These are phyloP conservation scores for Suillus spraguei DNA, from an alignment of 768 basidiomycete genomes.

Conservation along the genomic window DNA sequence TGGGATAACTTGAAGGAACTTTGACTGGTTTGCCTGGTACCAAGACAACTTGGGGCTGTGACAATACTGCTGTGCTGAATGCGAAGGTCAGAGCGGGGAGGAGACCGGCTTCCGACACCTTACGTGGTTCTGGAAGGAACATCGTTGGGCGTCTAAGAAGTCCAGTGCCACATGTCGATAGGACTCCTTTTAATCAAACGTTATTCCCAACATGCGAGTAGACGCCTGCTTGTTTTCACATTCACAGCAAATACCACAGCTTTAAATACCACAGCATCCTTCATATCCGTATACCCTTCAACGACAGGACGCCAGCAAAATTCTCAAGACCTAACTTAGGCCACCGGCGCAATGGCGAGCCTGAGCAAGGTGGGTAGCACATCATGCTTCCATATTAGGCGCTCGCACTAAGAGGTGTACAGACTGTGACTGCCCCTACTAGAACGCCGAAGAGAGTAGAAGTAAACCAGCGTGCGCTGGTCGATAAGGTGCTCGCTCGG, in stretches of 20 bases:
- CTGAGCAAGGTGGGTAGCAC: not conserved
- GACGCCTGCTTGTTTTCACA: not conserved
- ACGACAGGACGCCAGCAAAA: not conserved
- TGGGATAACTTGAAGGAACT: not conserved
- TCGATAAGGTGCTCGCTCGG: conserved; percentile 21
- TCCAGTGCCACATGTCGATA: not conserved
- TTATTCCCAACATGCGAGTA: not conserved
- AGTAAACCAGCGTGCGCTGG: conserved; percentile 21
- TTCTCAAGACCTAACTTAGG: not conserved
- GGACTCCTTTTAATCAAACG: not conserved
- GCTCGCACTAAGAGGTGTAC: not conserved
- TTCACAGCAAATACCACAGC: not conserved
- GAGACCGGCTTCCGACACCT: not conserved
- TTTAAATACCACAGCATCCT: conserved; percentile 1
- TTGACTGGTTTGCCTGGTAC: not conserved
- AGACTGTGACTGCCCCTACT: not conserved
- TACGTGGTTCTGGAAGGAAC: not conserved
- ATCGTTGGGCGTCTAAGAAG: conserved; percentile 2
- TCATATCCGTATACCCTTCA: not conserved
- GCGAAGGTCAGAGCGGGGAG: too few relatives aligned
- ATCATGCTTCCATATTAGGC: not conserved
- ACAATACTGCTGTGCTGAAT: not conserved
- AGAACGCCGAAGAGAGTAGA: conserved; percentile 6
- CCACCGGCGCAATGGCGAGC: not conserved
- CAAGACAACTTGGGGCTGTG: not conserved